phyloP scores from a whole-genome alignment of 805 yeast species.

The Sugiyamaella smithiae region DNA sequence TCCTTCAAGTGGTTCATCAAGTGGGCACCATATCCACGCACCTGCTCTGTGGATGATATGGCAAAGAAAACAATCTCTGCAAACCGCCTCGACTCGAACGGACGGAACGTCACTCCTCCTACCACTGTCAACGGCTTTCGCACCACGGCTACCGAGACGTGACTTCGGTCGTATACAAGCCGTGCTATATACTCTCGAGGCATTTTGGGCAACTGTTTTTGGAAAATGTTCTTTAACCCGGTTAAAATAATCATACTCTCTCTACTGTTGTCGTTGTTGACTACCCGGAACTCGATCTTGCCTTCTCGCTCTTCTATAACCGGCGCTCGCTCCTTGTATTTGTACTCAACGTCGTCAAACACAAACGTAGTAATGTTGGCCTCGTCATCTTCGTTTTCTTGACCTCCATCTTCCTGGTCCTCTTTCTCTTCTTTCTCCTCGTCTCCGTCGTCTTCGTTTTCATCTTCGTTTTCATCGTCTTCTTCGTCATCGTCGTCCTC shows the following conservation, averaged over 20 bases:
- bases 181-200: conserved; percentile 96
- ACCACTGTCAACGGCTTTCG: conserved; percentile 92
- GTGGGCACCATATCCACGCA: conserved; percentile 98
- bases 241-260: conserved; percentile 91
- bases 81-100: conserved; percentile 84
- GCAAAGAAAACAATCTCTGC: conserved; percentile 99
- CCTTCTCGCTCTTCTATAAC: conserved; percentile 93
- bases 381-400: conserved; percentile 27
- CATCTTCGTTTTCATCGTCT: conserved; percentile 15
- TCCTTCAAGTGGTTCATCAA: conserved; percentile 97
- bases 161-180: conserved; percentile 90
- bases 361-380: conserved; percentile 47
- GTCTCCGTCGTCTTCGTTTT: conserved; percentile 26
- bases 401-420: conserved; percentile 24
- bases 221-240: conserved; percentile 93
- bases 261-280: conserved; percentile 84
- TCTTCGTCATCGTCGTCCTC: conserved; percentile 10
- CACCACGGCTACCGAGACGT: conserved; percentile 93
- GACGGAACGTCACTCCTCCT: conserved; percentile 96
- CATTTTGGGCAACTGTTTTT: conserved; percentile 97
- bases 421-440: conserved; percentile 30
- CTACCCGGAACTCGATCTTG: conserved; percentile 91
- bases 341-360: conserved; percentile 75
- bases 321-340: conserved; percentile 89
- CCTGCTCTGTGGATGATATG: conserved; percentile 95